Base-by-base conservation (phyloP, 2,329 filamentous ascomycete genomes). In the Alternaria arborescens region DNA sequence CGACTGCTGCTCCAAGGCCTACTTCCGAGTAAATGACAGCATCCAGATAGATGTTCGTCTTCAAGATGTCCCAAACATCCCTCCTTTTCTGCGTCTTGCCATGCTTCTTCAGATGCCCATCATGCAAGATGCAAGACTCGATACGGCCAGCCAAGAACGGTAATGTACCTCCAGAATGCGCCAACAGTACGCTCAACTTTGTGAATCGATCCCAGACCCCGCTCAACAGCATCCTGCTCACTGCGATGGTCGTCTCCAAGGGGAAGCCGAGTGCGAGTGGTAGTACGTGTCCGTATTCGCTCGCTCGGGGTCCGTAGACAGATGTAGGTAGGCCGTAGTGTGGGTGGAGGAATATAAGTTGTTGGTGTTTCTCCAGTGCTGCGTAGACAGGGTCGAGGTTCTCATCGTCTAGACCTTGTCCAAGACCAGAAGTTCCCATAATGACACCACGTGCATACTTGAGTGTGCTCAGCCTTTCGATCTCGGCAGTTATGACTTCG, bases 221-320 rank as follows among this genome's bases (percentile, higher is more conserved):
- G 0, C 90, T 87, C n/a, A 97, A 82, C 55, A 93, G 89, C 92
- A 97, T 96, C 47, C 94, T 85, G 4, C 91, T 88, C 2, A 97
- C 89, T 0, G 93, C 92, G 69, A 97, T 94, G 1, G 94, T 97
- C 0, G 94, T 97, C 80, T 97, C 94, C 67, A 97, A 87, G 0
- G 94, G 93, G 75, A 97, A 97, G 0, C 94, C 94, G 4, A 97
- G 82, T 0, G 93, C 92, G 0, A 97, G 82, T 0, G 93, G 91
- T 3, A 97, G 83, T 1, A 97, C 93, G 76, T 97, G 94, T 0
- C 94, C 94, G 74, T 96, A 97, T 32, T 86, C 84, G 61, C 90
- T 89, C 0, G 86, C 87, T 8, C 90, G 83, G 0, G 91, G 87
- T 0, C 94, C 94, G 80, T 91, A 97, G 4, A 96, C 92, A 8